A percentile compares a stretch with the other conserved stretches of the same genome.
phyloP scores from a whole-genome alignment of 1,139 yeast genomes.

The Pichia kudriavzevii region DNA sequence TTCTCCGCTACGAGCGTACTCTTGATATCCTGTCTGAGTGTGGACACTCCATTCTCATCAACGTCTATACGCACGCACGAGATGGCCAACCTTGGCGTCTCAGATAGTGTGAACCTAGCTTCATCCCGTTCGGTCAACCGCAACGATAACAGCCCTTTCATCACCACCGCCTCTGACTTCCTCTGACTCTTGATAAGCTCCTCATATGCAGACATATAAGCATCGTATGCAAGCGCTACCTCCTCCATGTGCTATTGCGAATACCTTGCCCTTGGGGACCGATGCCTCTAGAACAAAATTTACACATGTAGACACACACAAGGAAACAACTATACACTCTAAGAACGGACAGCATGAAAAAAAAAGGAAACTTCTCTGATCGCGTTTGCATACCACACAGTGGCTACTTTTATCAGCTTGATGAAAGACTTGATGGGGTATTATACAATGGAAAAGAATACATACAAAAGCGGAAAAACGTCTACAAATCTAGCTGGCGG shows the following conservation, averaged over 20 bases:
- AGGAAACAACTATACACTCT: no score
- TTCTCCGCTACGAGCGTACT: not conserved
- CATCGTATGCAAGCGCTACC: slow-evolving; percentile 7
- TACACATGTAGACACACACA: no score
- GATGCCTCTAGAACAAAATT: no score
- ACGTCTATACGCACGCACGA: not conserved
- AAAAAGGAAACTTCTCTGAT: no score
- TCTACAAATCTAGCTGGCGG: no score
- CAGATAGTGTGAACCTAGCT: slow-evolving; percentile 8
- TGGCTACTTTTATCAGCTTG: no score
- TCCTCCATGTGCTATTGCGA: not conserved
- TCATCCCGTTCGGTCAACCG: slow-evolving; percentile 15
- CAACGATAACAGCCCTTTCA: slow-evolving; percentile 4
- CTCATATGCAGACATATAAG: slow-evolving; percentile 5
- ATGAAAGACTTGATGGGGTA: no score
- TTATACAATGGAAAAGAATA: no score
- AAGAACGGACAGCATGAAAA: no score
- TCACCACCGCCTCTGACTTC: slow-evolving; percentile 2
- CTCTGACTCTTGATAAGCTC: slow-evolving; percentile 1
- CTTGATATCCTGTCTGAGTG: slow-evolving; percentile 1
- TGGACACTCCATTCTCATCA: not conserved
- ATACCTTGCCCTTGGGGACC: no score
- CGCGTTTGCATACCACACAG: no score
- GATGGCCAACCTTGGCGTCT: slow-evolving; percentile 8
- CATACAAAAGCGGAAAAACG: no score